Evolutionary conservation across 2,329 filamentous ascomycete genomes (phyloP).

Genomic region (Tolypocladium ovalisporum): DNA sequence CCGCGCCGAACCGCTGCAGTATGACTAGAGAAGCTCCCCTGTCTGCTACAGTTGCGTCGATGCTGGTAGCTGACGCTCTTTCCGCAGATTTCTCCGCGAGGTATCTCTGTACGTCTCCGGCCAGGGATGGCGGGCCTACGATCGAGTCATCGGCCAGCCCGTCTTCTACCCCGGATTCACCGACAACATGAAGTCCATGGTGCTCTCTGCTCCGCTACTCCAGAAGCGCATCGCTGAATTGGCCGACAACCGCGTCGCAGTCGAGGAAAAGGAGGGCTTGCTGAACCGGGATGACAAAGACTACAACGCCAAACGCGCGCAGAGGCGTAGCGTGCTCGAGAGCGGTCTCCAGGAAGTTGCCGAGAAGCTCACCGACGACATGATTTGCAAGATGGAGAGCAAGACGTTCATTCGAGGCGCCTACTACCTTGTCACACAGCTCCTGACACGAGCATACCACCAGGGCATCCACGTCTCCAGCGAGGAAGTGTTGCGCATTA

Average conservation of each 20-base stretch:
- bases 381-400: conserved; percentile 99
- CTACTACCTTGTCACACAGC: conserved; percentile 80
- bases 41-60: not conserved
- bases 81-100: conserved; percentile 75
- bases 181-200: conserved; percentile 73
- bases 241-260: conserved; percentile 59
- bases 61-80: not conserved
- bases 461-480: conserved; percentile 95
- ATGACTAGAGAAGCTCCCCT: conserved; percentile 9
- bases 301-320: conserved; percentile 36
- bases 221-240: conserved; percentile 65
- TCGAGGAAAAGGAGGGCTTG: conserved; percentile 68
- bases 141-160: conserved; percentile 79
- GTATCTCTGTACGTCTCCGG: conserved; percentile 88
- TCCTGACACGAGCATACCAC: conserved; percentile 87
- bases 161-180: conserved; percentile 89
- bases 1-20: conserved; percentile 56
- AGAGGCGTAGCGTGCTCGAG: conserved; percentile 55
- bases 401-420: conserved; percentile 84
- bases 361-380: conserved; percentile 77
- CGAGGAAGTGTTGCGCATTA: conserved; percentile 77
- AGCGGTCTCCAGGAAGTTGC: conserved; percentile 67
- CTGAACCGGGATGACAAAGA: conserved; percentile 46
- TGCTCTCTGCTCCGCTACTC: conserved; percentile 67
- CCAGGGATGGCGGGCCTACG: conserved; percentile 90